A percentile compares a stretch with the other conserved stretches of the same genome.
Conservation (phyloP, 495 filamentous ascomycete species). For the Neurospora sp. region DNA sequence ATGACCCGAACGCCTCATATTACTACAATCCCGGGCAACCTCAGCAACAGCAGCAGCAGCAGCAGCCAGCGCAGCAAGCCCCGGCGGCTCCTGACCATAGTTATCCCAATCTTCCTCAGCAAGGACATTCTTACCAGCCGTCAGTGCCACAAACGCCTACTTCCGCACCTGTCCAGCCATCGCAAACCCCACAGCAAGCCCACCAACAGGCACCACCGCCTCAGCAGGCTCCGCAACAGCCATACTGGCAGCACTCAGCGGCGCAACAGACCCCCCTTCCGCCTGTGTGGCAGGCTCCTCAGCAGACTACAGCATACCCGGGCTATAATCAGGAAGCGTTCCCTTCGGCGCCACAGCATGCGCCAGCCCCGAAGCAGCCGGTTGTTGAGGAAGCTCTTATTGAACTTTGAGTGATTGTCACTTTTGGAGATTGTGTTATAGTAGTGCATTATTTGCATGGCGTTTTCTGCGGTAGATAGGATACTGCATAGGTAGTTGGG, state of each 20-base stretch:
- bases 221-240: slow-evolving; percentile 17
- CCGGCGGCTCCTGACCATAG: slow-evolving; percentile 25
- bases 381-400: slow-evolving; percentile 86
- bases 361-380: slow-evolving; percentile 42
- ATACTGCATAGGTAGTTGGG: background rate
- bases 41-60: slow-evolving; percentile 23
- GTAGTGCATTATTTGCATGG: slow-evolving; percentile 20
- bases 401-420: slow-evolving; percentile 48
- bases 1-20: slow-evolving; percentile 37
- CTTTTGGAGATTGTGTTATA: slow-evolving; percentile 32
- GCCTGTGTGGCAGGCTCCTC: slow-evolving; percentile 36
- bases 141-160: slow-evolving; percentile 34
- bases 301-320: slow-evolving; percentile 32
- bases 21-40: slow-evolving; percentile 36
- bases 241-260: slow-evolving; percentile 32
- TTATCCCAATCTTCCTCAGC: slow-evolving; percentile 35
- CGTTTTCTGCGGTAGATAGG: background rate
- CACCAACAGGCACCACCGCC: slow-evolving; percentile 20
- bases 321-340: slow-evolving; percentile 57
- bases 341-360: slow-evolving; percentile 51
- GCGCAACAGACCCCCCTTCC: slow-evolving; percentile 25
- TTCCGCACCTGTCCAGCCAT: slow-evolving; percentile 27
- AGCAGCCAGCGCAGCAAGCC: slow-evolving; percentile 21
- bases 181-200: slow-evolving; percentile 26
- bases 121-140: slow-evolving; percentile 29